A percentile compares a stretch with the other conserved stretches of the same genome.
phyloP scores from a whole-genome alignment of 1,139 yeast genomes.

The Saccharomycopsis crataegensis region DNA sequence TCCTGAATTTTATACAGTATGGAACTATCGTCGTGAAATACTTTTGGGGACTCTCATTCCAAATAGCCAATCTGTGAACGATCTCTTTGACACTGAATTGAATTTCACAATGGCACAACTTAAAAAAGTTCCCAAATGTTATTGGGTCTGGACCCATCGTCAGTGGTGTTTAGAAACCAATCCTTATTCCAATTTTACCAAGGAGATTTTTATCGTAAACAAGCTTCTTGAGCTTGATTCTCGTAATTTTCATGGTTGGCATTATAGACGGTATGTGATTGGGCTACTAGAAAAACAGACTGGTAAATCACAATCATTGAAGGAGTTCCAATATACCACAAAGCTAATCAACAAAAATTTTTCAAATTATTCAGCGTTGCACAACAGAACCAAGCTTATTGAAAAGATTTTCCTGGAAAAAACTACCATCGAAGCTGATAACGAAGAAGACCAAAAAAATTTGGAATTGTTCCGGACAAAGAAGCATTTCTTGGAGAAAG shows the following conservation, averaged over 20 bases:
- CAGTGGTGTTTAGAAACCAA: conserved; percentile 66
- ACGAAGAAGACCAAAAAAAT: neutral
- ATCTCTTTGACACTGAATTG: conserved; percentile 49
- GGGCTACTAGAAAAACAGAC: conserved; percentile 37
- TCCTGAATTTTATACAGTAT: conserved; percentile 83
- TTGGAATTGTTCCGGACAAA: conserved; percentile 22
- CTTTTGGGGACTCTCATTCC: conserved; percentile 26
- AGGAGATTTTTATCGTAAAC: conserved; percentile 62
- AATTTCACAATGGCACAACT: conserved; percentile 51
- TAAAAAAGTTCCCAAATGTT: conserved; percentile 72
- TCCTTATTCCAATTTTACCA: conserved; percentile 54
- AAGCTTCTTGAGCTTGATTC: conserved; percentile 65
- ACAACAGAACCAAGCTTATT: conserved; percentile 70
- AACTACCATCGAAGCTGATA: conserved; percentile 9
- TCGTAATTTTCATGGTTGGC: conserved; percentile 95
- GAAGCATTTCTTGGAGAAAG: conserved; percentile 40
- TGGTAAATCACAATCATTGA: conserved; percentile 28
- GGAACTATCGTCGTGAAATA: conserved; percentile 86
- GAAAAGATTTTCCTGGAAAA: conserved; percentile 38
- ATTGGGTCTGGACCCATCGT: conserved; percentile 96
- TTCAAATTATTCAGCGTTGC: conserved; percentile 96
- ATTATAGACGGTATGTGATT: conserved; percentile 73
- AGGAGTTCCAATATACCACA: conserved; percentile 75
- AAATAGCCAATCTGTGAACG: conserved; percentile 17
- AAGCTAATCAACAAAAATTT: conserved; percentile 72